phyloP scores from a whole-genome alignment of 177 flowering plant species.

The Vitis hybrid region DNA sequence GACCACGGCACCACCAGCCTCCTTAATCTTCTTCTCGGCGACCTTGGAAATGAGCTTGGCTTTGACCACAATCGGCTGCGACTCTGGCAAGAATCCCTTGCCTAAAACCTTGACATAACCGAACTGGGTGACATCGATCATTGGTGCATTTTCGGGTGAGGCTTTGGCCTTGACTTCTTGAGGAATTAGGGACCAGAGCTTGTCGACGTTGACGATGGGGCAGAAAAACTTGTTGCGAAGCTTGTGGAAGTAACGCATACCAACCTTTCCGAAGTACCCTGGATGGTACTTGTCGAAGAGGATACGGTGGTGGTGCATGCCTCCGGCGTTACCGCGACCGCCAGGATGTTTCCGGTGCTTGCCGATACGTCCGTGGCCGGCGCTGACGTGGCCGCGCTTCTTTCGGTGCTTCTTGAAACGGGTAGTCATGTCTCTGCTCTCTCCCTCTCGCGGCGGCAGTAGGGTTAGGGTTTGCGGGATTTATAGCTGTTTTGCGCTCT shows the following conservation, averaged over 20 bases:
- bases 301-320: constrained; percentile 58
- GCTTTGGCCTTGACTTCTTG: constrained; percentile 41
- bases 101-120: constrained; percentile 56
- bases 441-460: neutral
- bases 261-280: constrained; percentile 53
- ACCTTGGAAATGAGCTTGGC: constrained; percentile 47
- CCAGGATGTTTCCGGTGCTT: constrained; percentile 59
- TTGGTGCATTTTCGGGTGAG: constrained; percentile 30
- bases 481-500: no score
- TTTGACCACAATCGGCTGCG: constrained; percentile 40
- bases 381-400: constrained; percentile 55
- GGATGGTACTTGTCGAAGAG: constrained; percentile 61
- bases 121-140: constrained; percentile 49
- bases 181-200: constrained; percentile 49
- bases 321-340: constrained; percentile 55
- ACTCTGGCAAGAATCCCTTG: constrained; percentile 34
- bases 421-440: constrained; percentile 39
- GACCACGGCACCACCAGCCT: constrained; percentile 49
- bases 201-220: constrained; percentile 50
- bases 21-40: constrained; percentile 59
- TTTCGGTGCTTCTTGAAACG: constrained; percentile 49
- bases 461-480: constrained; percentile 7
- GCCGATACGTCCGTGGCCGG: constrained; percentile 51
- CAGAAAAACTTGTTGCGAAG: constrained; percentile 50
- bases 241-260: constrained; percentile 52